phyloP scores from a whole-genome alignment of 805 yeast species.

The Starmerella apis region DNA sequence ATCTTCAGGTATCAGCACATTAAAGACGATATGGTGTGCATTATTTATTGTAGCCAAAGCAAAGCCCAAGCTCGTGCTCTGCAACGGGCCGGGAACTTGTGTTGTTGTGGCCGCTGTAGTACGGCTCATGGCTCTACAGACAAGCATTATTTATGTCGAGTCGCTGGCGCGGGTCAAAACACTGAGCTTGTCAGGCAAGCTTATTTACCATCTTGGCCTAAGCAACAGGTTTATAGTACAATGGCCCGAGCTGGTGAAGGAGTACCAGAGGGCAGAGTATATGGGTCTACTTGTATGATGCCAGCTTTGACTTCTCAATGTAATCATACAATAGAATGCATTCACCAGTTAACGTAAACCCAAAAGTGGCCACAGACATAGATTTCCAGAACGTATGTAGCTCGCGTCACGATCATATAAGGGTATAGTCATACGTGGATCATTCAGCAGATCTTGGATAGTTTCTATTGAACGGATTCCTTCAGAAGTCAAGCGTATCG shows the following conservation, averaged over 20 bases:
- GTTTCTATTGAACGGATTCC: too few relatives aligned
- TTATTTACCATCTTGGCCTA: slow-evolving; percentile 61
- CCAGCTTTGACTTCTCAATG: too few relatives aligned
- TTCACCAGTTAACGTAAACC: too few relatives aligned
- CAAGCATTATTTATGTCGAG: slow-evolving; percentile 69
- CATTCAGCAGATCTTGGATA: too few relatives aligned
- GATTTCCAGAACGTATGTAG: too few relatives aligned
- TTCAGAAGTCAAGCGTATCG: slow-evolving; percentile 24
- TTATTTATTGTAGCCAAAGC: slow-evolving; percentile 25
- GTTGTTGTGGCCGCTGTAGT: slow-evolving; percentile 43
- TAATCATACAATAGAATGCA: too few relatives aligned
- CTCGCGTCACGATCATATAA: too few relatives aligned
- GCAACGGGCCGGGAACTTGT: slow-evolving; percentile 78
- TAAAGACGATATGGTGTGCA: slow-evolving; percentile 33
- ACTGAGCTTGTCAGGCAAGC: slow-evolving; percentile 65
- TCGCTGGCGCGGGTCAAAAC: slow-evolving; percentile 70
- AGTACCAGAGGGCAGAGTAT: slow-evolving; percentile 55
- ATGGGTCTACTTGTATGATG: slow-evolving; percentile 61
- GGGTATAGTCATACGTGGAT: too few relatives aligned
- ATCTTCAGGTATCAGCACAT: slow-evolving; percentile 41
- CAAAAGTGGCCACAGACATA: too few relatives aligned
- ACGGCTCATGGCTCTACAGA: slow-evolving; percentile 30
- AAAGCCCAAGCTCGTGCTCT: slow-evolving; percentile 39
- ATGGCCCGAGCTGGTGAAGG: slow-evolving; percentile 55
- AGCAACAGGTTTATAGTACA: slow-evolving; percentile 77